Evolutionary conservation across 306 rosid species (phyloP).

Genomic region (Lupinus albus): DNA sequence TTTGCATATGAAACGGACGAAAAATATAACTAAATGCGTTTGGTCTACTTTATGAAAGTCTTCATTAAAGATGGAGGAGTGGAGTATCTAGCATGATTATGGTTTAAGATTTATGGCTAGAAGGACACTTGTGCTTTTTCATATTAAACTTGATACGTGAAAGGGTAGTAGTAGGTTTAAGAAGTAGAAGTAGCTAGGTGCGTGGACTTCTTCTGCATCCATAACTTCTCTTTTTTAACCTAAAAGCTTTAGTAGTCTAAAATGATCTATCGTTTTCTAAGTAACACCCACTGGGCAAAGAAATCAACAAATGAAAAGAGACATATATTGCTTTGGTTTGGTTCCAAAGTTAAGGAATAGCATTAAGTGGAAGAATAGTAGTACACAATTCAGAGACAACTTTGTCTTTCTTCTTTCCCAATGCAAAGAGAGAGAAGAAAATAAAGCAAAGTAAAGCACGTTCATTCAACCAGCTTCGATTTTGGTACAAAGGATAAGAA

Average conservation of each 20-base stretch:
- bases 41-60: slow-evolving; percentile 39
- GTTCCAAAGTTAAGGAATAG: slow-evolving; percentile 52
- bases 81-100: slow-evolving; percentile 37
- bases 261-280: slow-evolving; percentile 49
- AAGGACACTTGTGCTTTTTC: slow-evolving; percentile 39
- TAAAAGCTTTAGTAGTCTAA: slow-evolving; percentile 69
- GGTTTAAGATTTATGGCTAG: slow-evolving; percentile 33
- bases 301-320: slow-evolving; percentile 48
- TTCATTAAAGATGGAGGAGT: slow-evolving; percentile 31
- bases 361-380: slow-evolving; percentile 40
- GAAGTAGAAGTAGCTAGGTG: slow-evolving; percentile 40
- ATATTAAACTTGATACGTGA: slow-evolving; percentile 35
- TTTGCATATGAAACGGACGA: slow-evolving; percentile 59
- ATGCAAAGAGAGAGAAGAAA: slow-evolving; percentile 53
- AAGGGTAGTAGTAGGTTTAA: slow-evolving; percentile 33
- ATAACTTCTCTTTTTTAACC: slow-evolving; percentile 71
- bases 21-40: slow-evolving; percentile 47
- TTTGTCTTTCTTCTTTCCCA: slow-evolving; percentile 84
- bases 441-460: slow-evolving; percentile 50
- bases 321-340: slow-evolving; percentile 54
- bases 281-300: slow-evolving; percentile 42
- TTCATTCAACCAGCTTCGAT: slow-evolving; percentile 32
- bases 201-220: slow-evolving; percentile 92
- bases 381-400: slow-evolving; percentile 65
- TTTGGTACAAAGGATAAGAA: slow-evolving; percentile 33